These are phyloP conservation scores for Pistacia atlantica DNA, from an alignment of 345 rosid species.

Conservation along the genomic window DNA sequence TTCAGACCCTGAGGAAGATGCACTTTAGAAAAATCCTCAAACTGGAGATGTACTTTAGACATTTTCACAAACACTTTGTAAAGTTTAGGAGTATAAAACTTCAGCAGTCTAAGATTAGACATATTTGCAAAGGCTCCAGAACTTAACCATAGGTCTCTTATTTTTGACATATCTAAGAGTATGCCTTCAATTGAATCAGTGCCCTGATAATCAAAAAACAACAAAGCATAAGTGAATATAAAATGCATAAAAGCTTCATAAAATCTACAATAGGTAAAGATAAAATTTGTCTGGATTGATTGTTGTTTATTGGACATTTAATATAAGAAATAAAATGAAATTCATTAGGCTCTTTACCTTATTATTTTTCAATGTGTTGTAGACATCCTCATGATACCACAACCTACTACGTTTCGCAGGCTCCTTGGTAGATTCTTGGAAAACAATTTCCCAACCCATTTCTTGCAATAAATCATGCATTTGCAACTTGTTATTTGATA, in stretches of 20 bases:
- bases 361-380: not conserved
- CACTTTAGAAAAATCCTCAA: not conserved
- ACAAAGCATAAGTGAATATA: not conserved
- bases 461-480: constrained; percentile 52
- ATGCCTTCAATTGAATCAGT: constrained; percentile 5
- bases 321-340: not conserved
- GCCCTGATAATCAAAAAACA: not conserved
- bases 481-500: constrained; percentile 13
- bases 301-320: not conserved
- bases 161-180: constrained; percentile 16
- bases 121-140: constrained; percentile 8
- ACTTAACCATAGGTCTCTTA: not conserved
- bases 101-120: constrained; percentile 17
- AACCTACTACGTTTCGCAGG: constrained; percentile 13
- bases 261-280: too few relatives aligned
- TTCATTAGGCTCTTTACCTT: not conserved
- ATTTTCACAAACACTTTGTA: not conserved
- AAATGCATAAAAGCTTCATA: not conserved
- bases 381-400: constrained; percentile 6
- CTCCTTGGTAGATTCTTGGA: constrained; percentile 1
- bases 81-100: not conserved
- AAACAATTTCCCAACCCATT: constrained; percentile 13
- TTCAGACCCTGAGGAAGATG: not conserved
- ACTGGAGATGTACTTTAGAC: too few relatives aligned
- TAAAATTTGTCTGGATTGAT: not conserved